phyloP scores from a whole-genome alignment of 83 land plant genomes.

The Larix sibirica region DNA sequence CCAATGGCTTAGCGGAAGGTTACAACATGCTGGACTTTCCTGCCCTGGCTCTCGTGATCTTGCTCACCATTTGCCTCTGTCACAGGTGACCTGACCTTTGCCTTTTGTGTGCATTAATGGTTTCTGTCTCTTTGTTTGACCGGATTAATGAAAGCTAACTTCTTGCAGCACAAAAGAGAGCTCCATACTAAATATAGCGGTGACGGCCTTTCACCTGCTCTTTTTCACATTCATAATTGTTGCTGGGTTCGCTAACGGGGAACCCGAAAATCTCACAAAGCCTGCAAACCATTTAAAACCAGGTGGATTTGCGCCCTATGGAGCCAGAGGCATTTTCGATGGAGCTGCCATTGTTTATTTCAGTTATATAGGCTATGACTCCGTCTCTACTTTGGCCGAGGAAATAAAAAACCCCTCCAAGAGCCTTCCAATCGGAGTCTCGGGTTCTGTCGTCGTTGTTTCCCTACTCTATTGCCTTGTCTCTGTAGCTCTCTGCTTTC shows the following conservation, averaged over 20 bases:
- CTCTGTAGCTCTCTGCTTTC: conserved; percentile 61
- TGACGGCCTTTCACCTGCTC: conserved; percentile 58
- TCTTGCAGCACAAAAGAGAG: conserved; percentile 68
- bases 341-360: conserved; percentile 89
- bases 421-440: conserved; percentile 74
- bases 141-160: neutral
- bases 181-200: conserved; percentile 52
- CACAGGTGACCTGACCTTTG: conserved; percentile 34
- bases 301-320: conserved; percentile 65
- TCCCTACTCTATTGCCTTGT: conserved; percentile 71
- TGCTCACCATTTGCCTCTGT: conserved; percentile 66
- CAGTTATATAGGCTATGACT: conserved; percentile 86
- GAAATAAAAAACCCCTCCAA: conserved; percentile 71
- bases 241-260: conserved; percentile 56
- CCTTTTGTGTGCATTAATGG: neutral
- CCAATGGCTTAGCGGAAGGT: conserved; percentile 37
- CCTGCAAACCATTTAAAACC: conserved; percentile 14
- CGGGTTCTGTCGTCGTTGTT: conserved; percentile 72
- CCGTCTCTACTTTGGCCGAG: conserved; percentile 85
- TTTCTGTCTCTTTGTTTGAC: neutral
- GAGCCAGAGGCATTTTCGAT: conserved; percentile 57
- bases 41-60: conserved; percentile 58
- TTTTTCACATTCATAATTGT: conserved; percentile 57
- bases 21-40: conserved; percentile 68
- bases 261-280: conserved; percentile 37